These are phyloP conservation scores for Penicillium sp. DNA, from an alignment of 2,329 filamentous ascomycete species.

Conservation along the genomic window DNA sequence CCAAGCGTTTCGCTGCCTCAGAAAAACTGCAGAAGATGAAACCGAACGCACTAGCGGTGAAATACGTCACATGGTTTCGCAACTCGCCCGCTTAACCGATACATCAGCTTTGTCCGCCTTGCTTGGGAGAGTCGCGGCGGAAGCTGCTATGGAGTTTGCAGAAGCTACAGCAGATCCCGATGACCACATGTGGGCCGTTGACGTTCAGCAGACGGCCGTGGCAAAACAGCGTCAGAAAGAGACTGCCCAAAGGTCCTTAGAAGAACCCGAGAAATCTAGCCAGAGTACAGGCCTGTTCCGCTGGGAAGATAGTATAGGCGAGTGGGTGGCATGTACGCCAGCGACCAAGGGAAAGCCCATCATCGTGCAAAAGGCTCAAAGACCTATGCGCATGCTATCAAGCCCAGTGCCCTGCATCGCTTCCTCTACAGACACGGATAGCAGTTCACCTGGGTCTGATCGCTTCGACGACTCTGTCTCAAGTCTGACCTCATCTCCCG, in stretches of 20 bases:
- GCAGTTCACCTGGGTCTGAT: conserved; percentile 21
- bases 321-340: conserved; percentile 55
- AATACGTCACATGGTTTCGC: conserved; percentile 27
- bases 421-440: conserved; percentile 28
- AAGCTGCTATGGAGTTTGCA: conserved; percentile 42
- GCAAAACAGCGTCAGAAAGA: conserved; percentile 16
- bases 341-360: conserved; percentile 23
- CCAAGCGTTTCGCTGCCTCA: conserved; percentile 35
- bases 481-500: conserved; percentile 32
- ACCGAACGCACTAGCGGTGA: conserved; percentile 24
- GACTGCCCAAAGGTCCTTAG: conserved; percentile 6
- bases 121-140: conserved; percentile 36
- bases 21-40: conserved; percentile 23
- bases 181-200: conserved; percentile 40
- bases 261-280: conserved; percentile 13
- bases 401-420: conserved; percentile 16
- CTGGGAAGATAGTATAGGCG: conserved; percentile 58
- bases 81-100: conserved; percentile 21
- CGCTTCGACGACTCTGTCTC: conserved; percentile 21
- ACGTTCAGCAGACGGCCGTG: conserved; percentile 36
- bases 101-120: conserved; percentile 26
- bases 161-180: conserved; percentile 37
- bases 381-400: conserved; percentile 1
- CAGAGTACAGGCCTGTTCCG: conserved; percentile 37
- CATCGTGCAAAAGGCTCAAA: background rate